Evolutionary conservation across 192 early-diverging fungal species (phyloP), one percentile per base, ranked within the genome.

Genomic region (Rhizoclosmatium sp.): DNA sequence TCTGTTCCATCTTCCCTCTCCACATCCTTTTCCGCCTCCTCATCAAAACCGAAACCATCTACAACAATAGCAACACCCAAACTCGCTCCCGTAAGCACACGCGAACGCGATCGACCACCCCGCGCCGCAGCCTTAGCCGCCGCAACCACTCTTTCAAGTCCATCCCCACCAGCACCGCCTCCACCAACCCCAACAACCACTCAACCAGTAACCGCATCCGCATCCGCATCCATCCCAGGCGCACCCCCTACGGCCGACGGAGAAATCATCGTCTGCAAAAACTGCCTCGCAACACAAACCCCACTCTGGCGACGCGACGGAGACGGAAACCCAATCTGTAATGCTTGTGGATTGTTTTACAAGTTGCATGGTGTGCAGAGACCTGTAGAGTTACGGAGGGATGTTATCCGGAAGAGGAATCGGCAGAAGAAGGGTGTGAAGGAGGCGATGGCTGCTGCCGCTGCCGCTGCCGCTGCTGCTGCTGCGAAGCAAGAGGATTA

Each of bases 221-320:
- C 67, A 69, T 7, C 67, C 4, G 67, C 67, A 47, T 42, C 47
- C 67, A 47, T 42, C 1, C 39, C 67, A 19, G 44, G 7, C 21
- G 9, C 23, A 41, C 10, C 21, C 21, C 12, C 21, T 0, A 5
- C 62, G 1, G 62, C 62, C 21, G 41, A 7, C n/a, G 71, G 59
- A 16, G 75, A 70, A 10, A 70, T 23, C 12, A 76, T 67, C 21
- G 23, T 39, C n/a, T 95, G 94, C 81, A 87, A 84, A 62, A 96
- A 98, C 86, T 98, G 97, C 83, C 56, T 75, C 16, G 96, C 94
- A 1, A 95, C 92, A 44, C 93, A 92, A n/a, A 99, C 98, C 2
- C 93, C 96, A 1, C 87, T 99, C 42, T 99, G 98, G 98, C 92
- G 98, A 3, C 86, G 96, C n/a, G 92, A 96, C 82, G 91, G 92